phyloP scores from a whole-genome alignment of 2,329 filamentous ascomycete species.

The Fusarium abutilonis region DNA sequence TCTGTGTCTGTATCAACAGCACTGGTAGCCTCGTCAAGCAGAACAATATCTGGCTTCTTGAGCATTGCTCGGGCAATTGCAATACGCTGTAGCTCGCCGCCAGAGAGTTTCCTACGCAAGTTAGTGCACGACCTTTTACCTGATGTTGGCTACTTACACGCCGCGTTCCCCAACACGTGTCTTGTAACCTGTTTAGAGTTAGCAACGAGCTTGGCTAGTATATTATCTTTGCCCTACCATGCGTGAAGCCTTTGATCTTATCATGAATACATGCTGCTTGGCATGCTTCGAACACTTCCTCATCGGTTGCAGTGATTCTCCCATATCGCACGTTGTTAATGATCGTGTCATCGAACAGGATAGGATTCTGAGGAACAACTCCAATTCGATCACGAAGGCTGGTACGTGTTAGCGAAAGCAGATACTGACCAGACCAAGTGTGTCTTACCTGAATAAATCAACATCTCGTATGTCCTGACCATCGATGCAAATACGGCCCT shows the following conservation, averaged over 20 bases:
- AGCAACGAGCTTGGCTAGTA: conserved; percentile 4
- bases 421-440: neutral
- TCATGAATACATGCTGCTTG: conserved; percentile 67
- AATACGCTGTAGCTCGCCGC: conserved; percentile 72
- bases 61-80: conserved; percentile 77
- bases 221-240: conserved; percentile 51
- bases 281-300: conserved; percentile 65
- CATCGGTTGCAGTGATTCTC: conserved; percentile 62
- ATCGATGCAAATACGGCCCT: conserved; percentile 64
- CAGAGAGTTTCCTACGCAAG: conserved; percentile 65
- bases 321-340: conserved; percentile 69
- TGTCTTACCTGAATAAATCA: conserved; percentile 57
- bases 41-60: conserved; percentile 77
- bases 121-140: conserved; percentile 29
- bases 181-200: conserved; percentile 54
- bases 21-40: conserved; percentile 83
- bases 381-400: conserved; percentile 65
- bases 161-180: conserved; percentile 63
- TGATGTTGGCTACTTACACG: conserved; percentile 49
- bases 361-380: conserved; percentile 65
- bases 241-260: conserved; percentile 64
- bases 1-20: conserved; percentile 78
- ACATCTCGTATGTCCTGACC: conserved; percentile 66
- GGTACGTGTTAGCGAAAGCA: conserved; percentile 34
- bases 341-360: conserved; percentile 67